A percentile compares a stretch with the other conserved stretches of the same genome.
Conservation (phyloP, 768 basidiomycete genomes). For the Russula dissimulans region DNA sequence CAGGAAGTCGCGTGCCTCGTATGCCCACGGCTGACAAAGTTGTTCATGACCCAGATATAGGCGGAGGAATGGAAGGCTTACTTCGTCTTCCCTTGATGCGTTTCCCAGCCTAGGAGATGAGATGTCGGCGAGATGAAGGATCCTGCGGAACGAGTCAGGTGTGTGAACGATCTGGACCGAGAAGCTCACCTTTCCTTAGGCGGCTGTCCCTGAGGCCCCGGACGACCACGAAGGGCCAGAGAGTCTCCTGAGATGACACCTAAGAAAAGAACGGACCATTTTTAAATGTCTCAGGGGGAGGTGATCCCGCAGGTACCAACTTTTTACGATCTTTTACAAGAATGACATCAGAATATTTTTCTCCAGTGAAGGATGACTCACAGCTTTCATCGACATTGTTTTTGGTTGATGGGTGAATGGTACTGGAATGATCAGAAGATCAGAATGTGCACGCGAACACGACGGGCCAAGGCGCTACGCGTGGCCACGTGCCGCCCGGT, state of each 20-base stretch:
- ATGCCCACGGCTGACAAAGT: conserved; percentile 67
- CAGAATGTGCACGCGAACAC: background rate
- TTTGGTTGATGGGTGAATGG: background rate
- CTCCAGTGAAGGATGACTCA: conserved; percentile 27
- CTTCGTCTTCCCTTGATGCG: conserved; percentile 82
- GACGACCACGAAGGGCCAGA: conserved; percentile 69
- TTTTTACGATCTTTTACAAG: conserved; percentile 46
- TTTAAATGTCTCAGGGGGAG: background rate
- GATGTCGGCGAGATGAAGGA: conserved; percentile 85
- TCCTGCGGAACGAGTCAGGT: conserved; percentile 35
- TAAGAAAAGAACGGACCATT: conserved; percentile 29
- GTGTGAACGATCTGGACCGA: background rate
- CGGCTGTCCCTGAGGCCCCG: conserved; percentile 73
- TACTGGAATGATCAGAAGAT: background rate
- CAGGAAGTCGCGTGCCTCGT: conserved; percentile 87
- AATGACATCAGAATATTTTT: background rate
- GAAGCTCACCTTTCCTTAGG: conserved; percentile 74
- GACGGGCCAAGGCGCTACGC: background rate
- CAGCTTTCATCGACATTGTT: conserved; percentile 69
- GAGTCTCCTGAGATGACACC: conserved; percentile 90
- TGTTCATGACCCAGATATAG: background rate
- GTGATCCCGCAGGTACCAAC: conserved; percentile 26
- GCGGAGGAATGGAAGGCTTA: conserved; percentile 23
- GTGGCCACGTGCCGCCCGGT: background rate
- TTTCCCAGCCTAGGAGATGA: conserved; percentile 79